A percentile compares a stretch with the other conserved stretches of the same genome.
Conservation (phyloP, 2,329 filamentous ascomycete species). For the Ophioceras dolichostomum region DNA sequence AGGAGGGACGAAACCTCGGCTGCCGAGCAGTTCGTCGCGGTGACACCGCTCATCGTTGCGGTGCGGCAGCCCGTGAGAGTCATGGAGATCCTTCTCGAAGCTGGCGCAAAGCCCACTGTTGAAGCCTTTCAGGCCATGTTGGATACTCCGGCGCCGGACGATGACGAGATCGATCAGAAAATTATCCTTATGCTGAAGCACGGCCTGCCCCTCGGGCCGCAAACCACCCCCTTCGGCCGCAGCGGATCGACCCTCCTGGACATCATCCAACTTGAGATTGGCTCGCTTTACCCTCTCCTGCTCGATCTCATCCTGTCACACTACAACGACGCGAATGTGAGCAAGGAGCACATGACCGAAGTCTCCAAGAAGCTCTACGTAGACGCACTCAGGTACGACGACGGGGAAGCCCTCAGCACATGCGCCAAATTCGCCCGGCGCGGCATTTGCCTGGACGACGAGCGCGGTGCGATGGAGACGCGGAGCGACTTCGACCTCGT, state of each 20-base stretch:
- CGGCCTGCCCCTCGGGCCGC: background rate
- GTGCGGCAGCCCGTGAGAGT: background rate
- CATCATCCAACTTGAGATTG: too few species aligned
- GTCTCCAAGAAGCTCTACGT: background rate
- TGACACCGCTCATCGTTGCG: background rate
- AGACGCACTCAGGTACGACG: too few species aligned
- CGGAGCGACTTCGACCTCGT: too few species aligned
- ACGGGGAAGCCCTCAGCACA: too few species aligned
- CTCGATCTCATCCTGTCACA: background rate
- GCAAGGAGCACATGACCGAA: background rate
- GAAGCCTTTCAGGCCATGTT: background rate
- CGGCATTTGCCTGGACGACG: too few species aligned
- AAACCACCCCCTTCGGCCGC: background rate
- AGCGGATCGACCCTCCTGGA: too few species aligned
- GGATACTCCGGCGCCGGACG: background rate
- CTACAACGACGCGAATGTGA: background rate
- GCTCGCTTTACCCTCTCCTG: background rate
- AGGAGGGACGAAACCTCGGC: background rate
- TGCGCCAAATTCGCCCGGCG: too few species aligned
- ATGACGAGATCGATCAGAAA: background rate
- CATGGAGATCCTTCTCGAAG: slow-evolving; percentile 1
- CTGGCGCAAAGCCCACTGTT: slow-evolving; percentile 1
- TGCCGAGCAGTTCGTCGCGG: background rate
- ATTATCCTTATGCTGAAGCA: background rate
- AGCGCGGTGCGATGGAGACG: too few species aligned